Conservation (phyloP, 441 rosid species). For the Euphorbia corollata region DNA sequence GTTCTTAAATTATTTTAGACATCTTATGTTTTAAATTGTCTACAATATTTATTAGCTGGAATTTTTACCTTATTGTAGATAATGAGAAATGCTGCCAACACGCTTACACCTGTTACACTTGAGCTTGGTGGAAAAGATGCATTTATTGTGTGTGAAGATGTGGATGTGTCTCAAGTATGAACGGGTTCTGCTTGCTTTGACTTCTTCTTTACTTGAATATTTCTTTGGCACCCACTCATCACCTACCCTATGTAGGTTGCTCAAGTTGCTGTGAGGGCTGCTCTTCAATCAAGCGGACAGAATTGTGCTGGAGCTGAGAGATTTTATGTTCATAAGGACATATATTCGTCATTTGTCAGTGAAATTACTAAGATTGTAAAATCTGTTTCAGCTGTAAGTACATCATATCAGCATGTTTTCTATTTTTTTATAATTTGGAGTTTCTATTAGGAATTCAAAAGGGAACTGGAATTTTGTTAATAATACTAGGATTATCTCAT, state of each 20-base stretch:
- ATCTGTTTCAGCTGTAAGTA: conserved; percentile 85
- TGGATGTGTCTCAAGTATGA: conserved; percentile 69
- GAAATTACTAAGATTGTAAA: conserved; percentile 73
- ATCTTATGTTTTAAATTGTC: background rate
- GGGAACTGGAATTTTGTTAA: too few species aligned
- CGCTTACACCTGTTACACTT: conserved; percentile 77
- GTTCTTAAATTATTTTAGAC: conserved; percentile 4
- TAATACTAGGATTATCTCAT: too few species aligned
- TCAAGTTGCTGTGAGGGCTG: conserved; percentile 85
- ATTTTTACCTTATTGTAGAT: conserved; percentile 47
- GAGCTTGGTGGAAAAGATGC: conserved; percentile 99
- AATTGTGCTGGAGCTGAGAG: conserved; percentile 99
- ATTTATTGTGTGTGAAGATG: conserved; percentile 86
- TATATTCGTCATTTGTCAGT: conserved; percentile 66
- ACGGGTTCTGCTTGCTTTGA: conserved; percentile 13
- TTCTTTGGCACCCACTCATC: conserved; percentile 4
- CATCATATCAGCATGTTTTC: background rate
- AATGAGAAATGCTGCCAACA: conserved; percentile 81
- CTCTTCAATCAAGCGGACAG: conserved; percentile 96
- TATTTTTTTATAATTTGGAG: too few species aligned
- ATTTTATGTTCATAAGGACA: conserved; percentile 79
- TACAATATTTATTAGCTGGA: conserved; percentile 9
- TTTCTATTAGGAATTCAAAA: too few species aligned
- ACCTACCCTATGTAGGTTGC: conserved; percentile 57
- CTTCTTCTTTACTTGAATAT: conserved; percentile 12